A percentile compares a stretch with the other conserved stretches of the same genome.
phyloP scores from a whole-genome alignment of 2,329 filamentous ascomycete species.

The Ceratocystis colombiana region DNA sequence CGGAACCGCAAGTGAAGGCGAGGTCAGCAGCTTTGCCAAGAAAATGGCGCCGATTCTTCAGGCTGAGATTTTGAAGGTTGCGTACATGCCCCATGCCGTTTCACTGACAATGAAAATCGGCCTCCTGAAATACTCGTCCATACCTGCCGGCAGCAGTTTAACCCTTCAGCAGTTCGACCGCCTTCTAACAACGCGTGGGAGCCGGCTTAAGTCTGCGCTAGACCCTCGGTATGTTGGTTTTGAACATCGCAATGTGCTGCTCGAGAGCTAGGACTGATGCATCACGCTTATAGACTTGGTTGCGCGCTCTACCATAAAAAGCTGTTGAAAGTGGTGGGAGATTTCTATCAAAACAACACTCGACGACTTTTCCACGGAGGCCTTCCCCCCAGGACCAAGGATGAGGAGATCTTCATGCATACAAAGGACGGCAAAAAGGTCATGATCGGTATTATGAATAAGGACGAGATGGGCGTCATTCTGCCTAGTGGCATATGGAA shows the following conservation, averaged over 20 bases:
- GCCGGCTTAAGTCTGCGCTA: neutral
- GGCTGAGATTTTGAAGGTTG: slow-evolving; percentile 8
- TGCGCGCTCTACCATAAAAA: neutral
- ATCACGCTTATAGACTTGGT: neutral
- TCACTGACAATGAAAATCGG: neutral
- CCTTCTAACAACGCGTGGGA: neutral
- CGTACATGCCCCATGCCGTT: neutral
- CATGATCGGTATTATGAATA: neutral
- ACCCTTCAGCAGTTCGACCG: slow-evolving; percentile 5
- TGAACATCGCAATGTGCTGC: neutral
- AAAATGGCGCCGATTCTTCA: slow-evolving; percentile 2
- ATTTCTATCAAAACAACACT: slow-evolving; percentile 2
- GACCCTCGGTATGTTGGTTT: neutral
- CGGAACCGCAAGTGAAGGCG: neutral
- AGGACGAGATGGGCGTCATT: neutral
- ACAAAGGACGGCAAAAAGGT: slow-evolving; percentile 6
- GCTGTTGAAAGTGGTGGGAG: neutral
- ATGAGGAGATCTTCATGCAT: slow-evolving; percentile 7
- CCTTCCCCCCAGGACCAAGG: neutral
- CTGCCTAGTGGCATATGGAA: neutral
- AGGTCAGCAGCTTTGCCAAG: slow-evolving; percentile 5
- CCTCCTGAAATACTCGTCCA: neutral
- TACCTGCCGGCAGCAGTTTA: slow-evolving; percentile 5
- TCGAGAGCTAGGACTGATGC: neutral
- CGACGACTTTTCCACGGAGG: slow-evolving; percentile 5